Evolutionary conservation across 2,329 filamentous ascomycete genomes (phyloP).

Genomic region (Epichloe hybrida): DNA sequence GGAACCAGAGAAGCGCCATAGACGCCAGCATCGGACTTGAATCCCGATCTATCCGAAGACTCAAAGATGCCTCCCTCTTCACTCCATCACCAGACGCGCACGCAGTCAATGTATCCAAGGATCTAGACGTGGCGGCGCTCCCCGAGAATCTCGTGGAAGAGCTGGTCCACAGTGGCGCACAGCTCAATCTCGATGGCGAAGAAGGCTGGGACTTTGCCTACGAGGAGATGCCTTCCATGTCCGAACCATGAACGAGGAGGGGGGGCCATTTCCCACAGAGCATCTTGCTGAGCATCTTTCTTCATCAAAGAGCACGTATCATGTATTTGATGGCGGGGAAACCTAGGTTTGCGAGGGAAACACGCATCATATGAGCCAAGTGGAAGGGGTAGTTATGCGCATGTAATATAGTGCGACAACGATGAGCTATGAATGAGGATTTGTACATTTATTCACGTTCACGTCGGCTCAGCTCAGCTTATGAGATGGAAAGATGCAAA

Average conservation of each 20-base stretch:
- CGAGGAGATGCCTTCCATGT: constrained; percentile 13
- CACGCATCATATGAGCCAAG: too few relatives aligned
- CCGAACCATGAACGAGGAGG: neutral
- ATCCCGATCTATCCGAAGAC: constrained; percentile 12
- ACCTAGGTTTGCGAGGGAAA: too few relatives aligned
- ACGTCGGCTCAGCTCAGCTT: too few relatives aligned
- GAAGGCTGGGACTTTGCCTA: constrained; percentile 22
- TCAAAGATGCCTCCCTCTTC: constrained; percentile 9
- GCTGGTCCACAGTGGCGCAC: constrained; percentile 14
- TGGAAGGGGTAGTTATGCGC: too few relatives aligned
- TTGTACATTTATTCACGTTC: too few relatives aligned
- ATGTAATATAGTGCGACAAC: neutral
- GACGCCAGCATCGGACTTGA: constrained; percentile 13
- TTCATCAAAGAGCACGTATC: too few relatives aligned
- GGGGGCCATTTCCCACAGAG: too few relatives aligned
- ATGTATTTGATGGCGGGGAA: too few relatives aligned
- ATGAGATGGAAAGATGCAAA: too few relatives aligned
- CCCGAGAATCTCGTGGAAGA: constrained; percentile 9
- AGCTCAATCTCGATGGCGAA: constrained; percentile 15
- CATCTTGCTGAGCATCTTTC: too few relatives aligned
- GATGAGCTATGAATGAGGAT: neutral
- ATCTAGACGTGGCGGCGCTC: constrained; percentile 16
- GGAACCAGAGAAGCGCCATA: constrained; percentile 28
- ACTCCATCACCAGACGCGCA: constrained; percentile 5
- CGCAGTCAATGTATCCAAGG: constrained; percentile 13